Base-by-base conservation (phyloP, 1,284 basidiomycete genomes). In the Meira nashicola region DNA sequence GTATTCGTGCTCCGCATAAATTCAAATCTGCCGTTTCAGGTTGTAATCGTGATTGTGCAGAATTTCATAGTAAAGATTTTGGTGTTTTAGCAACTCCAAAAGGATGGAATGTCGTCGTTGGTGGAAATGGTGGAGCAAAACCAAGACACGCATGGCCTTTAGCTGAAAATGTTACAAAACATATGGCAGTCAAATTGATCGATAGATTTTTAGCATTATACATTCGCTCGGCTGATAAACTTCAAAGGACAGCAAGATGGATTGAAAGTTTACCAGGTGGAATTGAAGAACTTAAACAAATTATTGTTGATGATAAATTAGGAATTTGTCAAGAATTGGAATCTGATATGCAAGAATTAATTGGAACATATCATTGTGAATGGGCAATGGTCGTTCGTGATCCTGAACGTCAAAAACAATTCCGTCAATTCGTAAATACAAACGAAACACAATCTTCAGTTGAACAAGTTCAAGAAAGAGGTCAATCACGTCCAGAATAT, bases 1-100 rank as follows among this genome's bases (percentile, higher is more conserved):
- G 87, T 38, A 82, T 89, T 23, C 83, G 71, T 28, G 83, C 84
- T 1, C 88, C 88, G 14, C 88, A 89, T 79, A 89, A 89, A 78
- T 79, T 79, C 76, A 89, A 89, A 77, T 87, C 87, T 15, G 88
- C 88, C n/a, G 86, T 89, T 1, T 85, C 84, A 39, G 88, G 88
- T 14, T 89, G 70, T 49, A 64, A 70, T 1, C 67, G 70, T 17
- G 70, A 73, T 39, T 71, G 70, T 43, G 68, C 70, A 43, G 88
- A 89, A 76, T 87, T 88, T 0, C 87, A 89, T 68, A 81, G 81
- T 38, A 87, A 86, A 68, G 88, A 89, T 77, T 89, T 89, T 71
- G 88, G 88, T 23, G 78, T 89, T 39, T 89, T 89, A 60, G 88
- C 88, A 1, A 88, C 86, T 0, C 85, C 86, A 77, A 89, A 89